phyloP scores from a whole-genome alignment of 768 basidiomycete genomes.

The Leccinellum albellum region DNA sequence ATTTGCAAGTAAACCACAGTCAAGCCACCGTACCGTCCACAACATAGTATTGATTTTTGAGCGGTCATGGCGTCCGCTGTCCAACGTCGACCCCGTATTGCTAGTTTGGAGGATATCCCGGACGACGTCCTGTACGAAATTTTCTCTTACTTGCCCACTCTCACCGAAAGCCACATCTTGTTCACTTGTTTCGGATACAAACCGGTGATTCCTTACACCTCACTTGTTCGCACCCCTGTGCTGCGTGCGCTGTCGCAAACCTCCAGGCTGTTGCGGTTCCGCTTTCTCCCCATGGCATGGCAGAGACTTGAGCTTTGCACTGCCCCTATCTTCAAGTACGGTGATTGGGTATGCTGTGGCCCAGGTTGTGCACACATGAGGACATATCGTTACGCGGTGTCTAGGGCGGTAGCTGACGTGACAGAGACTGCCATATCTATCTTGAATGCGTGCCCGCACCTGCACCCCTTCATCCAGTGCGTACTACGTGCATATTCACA shows the following conservation, averaged over 20 bases:
- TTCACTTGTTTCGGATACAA: not conserved
- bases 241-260: conserved; percentile 8
- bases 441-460: not conserved
- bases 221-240: not conserved
- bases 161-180: not conserved
- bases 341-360: not conserved
- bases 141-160: conserved; percentile 8
- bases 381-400: not conserved
- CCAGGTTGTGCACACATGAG: not conserved
- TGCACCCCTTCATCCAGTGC: conserved; percentile 5
- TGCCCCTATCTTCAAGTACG: not conserved
- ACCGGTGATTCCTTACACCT: not conserved
- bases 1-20: too few relatives aligned
- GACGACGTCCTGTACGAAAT: conserved; percentile 11
- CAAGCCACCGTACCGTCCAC: not conserved
- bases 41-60: not conserved
- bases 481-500: not conserved
- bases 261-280: conserved; percentile 6
- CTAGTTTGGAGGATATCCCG: conserved; percentile 9
- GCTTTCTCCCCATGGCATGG: conserved; percentile 16
- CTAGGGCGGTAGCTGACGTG: not conserved
- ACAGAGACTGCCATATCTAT: not conserved
- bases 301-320: conserved; percentile 2
- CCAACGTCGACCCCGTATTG: not conserved
- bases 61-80: not conserved